These are phyloP conservation scores for Dothistroma septosporum DNA, from an alignment of 2,329 filamentous ascomycete species.

Conservation along the genomic window DNA sequence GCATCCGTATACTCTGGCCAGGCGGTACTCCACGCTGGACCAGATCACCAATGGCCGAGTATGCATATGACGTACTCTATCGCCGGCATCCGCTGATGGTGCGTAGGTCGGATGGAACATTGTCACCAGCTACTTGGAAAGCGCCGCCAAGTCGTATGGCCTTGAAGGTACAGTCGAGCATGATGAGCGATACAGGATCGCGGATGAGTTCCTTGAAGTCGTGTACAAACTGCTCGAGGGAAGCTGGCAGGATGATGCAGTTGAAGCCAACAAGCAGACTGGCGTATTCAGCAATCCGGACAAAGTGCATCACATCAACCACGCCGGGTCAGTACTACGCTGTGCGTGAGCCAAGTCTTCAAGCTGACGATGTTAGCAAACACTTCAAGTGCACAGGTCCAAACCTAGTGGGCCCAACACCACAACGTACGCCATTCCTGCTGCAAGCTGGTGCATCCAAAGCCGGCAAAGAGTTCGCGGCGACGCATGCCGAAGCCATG, in stretches of 20 bases:
- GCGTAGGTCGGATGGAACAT: conserved; percentile 44
- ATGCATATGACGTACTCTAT: not conserved
- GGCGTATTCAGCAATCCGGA: conserved; percentile 57
- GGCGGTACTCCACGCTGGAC: conserved; percentile 36
- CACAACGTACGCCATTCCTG: conserved; percentile 55
- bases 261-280: conserved; percentile 51
- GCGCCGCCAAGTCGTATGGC: conserved; percentile 47
- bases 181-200: conserved; percentile 48
- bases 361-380: conserved; percentile 19
- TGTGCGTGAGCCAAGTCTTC: not conserved
- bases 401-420: conserved; percentile 53
- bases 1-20: conserved; percentile 35
- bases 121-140: conserved; percentile 48
- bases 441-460: conserved; percentile 49
- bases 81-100: not conserved
- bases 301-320: conserved; percentile 53
- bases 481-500: conserved; percentile 44
- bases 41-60: conserved; percentile 37
- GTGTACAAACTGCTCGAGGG: conserved; percentile 31
- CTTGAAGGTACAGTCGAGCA: conserved; percentile 46
- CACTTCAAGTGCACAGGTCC: conserved; percentile 45
- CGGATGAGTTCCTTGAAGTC: conserved; percentile 43
- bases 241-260: conserved; percentile 30
- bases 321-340: conserved; percentile 18
- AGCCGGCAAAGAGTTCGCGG: conserved; percentile 45